Base-by-base conservation (phyloP, 441 rosid species). In the Populus hybrid region DNA sequence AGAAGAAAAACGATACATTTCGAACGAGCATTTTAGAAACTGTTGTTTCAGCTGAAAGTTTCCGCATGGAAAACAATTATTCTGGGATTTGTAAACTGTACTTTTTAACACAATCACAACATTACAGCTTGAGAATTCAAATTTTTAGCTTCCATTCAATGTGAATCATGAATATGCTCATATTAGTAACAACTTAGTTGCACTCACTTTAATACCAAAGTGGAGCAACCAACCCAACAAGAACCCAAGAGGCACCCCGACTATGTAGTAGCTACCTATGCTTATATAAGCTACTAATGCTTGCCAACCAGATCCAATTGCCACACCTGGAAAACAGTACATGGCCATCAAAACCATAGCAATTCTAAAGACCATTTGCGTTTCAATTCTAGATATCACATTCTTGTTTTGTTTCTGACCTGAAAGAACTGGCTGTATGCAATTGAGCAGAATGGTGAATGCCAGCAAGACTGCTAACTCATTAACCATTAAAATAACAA, bases 301-400 rank as follows among this genome's bases (percentile, higher is more conserved):
- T 84, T 89, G 92, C 89, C 88, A 80, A 73, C 89, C 87, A 12
- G 79, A 86, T 70, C 92, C 90, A 21, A 89, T 84, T 3, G 89
- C 92, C 72, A 84, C 87, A 7, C 92, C 88, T 86, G 84, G 28
- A 72, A 71, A 40, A 8, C 2, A 36, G 79, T 11, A 42, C 9
- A 31, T 9, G 10, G 24, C 14, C 18, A 9, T 14, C 31, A 10
- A 24, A 69, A 68, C 61, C 68, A 77, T 12, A 33, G 3, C 1
- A 40, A 10, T 9, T 40, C 45, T 2, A 4, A 23, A 2, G 8
- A 68, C 67, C 69, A 12, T 59, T 4, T 20, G 10, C 20, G 68
- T 74, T 75, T 23, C 24, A 10, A 68, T 23, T 64, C 61, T 31
- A 38, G 68, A 42, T 53, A 76, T 24, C 23, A 23, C 23, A n/a